Conservation (phyloP, 2,329 filamentous ascomycete genomes). For the Coniella lustricola region DNA sequence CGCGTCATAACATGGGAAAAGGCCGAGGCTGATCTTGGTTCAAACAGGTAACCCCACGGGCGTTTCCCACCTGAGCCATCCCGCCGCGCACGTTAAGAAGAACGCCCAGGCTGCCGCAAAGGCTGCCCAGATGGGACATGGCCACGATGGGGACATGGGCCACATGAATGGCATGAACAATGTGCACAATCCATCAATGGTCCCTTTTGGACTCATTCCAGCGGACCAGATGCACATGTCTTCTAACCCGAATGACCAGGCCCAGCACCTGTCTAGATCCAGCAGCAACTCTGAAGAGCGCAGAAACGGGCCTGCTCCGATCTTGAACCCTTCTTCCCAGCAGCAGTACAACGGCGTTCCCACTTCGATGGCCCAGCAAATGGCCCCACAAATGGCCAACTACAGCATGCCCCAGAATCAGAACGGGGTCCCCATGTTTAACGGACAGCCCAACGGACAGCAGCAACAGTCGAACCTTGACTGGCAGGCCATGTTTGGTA, state of each 20-base stretch:
- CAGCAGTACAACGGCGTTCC: conserved; percentile 52
- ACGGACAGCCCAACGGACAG: conserved; percentile 45
- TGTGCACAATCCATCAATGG: conserved; percentile 49
- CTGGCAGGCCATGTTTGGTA: conserved; percentile 74
- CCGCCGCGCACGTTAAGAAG: conserved; percentile 83
- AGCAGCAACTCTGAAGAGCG: conserved; percentile 54
- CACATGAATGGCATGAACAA: conserved; percentile 52
- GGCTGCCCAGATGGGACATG: conserved; percentile 38
- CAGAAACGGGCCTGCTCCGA: conserved; percentile 47
- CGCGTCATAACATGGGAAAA: neutral
- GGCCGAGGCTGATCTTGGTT: neutral
- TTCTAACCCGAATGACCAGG: conserved; percentile 46
- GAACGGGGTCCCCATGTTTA: conserved; percentile 58
- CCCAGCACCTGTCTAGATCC: conserved; percentile 50
- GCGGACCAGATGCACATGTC: conserved; percentile 53
- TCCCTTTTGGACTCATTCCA: conserved; percentile 38
- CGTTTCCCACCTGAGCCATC: conserved; percentile 84
- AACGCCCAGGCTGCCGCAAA: conserved; percentile 55
- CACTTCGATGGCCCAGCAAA: conserved; percentile 54
- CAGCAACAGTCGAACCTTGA: conserved; percentile 60
- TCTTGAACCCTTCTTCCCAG: conserved; percentile 40
- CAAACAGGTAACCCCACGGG: conserved; percentile 64
- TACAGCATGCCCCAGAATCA: conserved; percentile 58
- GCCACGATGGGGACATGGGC: conserved; percentile 43
- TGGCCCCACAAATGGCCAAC: conserved; percentile 56